A percentile compares a stretch with the other conserved stretches of the same genome.
These are phyloP conservation scores for Dryas drummondii DNA, from an alignment of 306 rosid species.

Conservation along the genomic window DNA sequence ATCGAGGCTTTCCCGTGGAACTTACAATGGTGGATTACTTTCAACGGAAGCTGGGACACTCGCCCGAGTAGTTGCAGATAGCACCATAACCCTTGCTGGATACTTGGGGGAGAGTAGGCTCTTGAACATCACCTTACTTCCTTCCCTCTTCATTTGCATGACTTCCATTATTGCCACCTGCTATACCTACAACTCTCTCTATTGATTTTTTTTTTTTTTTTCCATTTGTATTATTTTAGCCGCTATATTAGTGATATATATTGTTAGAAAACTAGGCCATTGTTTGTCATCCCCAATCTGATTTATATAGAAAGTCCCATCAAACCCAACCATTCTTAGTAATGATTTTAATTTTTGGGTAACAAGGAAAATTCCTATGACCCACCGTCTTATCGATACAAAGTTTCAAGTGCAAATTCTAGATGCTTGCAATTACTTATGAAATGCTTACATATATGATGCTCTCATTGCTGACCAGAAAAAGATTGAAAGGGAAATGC, in stretches of 20 bases:
- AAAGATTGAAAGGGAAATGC: not conserved
- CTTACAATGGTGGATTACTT: slow-evolving; percentile 83
- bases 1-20: slow-evolving; percentile 94
- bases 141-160: slow-evolving; percentile 77
- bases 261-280: slow-evolving; percentile 22
- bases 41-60: slow-evolving; percentile 97
- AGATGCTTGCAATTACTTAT: no score
- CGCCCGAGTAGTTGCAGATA: slow-evolving; percentile 93
- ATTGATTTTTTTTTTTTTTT: slow-evolving; percentile 27
- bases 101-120: slow-evolving; percentile 68
- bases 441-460: no score
- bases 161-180: slow-evolving; percentile 81
- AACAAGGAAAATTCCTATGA: no score
- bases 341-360: not conserved
- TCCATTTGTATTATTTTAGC: not conserved
- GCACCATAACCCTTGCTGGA: slow-evolving; percentile 82
- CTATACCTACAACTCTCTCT: slow-evolving; percentile 87
- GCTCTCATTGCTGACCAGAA: no score
- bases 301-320: not conserved
- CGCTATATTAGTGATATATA: not conserved
- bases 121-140: slow-evolving; percentile 76
- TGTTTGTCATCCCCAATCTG: not conserved
- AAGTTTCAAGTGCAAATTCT: no score
- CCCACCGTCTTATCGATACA: no score
- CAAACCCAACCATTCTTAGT: not conserved